phyloP scores from a whole-genome alignment of 352 stramenopile genomes.

The Pythium chondricola region DNA sequence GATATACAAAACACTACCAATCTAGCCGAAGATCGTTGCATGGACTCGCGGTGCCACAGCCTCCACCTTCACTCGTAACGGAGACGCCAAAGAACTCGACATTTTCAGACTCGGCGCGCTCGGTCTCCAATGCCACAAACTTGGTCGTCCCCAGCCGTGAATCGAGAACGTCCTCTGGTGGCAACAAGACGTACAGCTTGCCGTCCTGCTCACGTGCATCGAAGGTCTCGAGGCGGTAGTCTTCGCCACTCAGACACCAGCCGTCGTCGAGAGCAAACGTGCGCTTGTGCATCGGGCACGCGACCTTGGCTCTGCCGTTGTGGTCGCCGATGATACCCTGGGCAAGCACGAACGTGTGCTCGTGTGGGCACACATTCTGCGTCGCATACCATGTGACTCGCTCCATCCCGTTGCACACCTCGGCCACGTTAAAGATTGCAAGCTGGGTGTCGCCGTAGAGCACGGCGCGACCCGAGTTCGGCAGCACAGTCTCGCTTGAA shows the following conservation, averaged over 20 bases:
- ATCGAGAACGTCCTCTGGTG: constrained; percentile 68
- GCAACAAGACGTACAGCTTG: constrained; percentile 75
- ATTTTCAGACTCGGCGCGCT: background rate
- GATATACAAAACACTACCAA: too few species aligned
- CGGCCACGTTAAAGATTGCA: constrained; percentile 85
- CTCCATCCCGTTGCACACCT: constrained; percentile 51
- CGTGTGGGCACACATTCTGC: constrained; percentile 93
- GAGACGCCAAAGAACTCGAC: background rate
- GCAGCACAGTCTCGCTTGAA: constrained; percentile 55
- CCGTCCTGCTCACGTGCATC: constrained; percentile 68
- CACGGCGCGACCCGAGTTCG: constrained; percentile 81
- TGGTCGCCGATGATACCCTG: constrained; percentile 87
- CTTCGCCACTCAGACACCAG: constrained; percentile 57
- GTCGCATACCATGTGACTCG: constrained; percentile 85
- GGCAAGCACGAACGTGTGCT: constrained; percentile 90
- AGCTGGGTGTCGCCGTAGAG: constrained; percentile 89
- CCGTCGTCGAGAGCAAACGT: constrained; percentile 79
- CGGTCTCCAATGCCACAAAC: constrained; percentile 1
- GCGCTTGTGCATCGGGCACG: constrained; percentile 92
- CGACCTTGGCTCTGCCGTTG: constrained; percentile 77
- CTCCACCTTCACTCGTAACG: constrained; percentile 1
- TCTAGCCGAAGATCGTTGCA: constrained; percentile 2
- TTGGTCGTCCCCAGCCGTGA: constrained; percentile 69
- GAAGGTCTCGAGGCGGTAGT: constrained; percentile 82
- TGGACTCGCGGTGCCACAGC: background rate